Percentiles rank a stretch among this genome's conserved stretches.
phyloP scores from a whole-genome alignment of 2,329 filamentous ascomycete species.

The Aspergillus sp. region DNA sequence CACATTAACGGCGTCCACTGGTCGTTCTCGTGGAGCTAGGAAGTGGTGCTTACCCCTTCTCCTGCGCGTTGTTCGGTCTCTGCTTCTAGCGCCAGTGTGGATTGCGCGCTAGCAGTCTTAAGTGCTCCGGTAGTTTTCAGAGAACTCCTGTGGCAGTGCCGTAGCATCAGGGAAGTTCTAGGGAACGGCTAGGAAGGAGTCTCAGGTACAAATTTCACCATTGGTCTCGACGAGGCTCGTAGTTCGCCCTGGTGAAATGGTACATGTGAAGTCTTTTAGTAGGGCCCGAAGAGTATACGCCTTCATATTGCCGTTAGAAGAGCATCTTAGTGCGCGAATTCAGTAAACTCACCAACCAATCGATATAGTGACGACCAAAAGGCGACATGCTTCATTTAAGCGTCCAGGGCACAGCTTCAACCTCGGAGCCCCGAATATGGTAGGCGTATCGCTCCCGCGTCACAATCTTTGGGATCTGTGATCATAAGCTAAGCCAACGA shows the following conservation, averaged over 20 bases:
- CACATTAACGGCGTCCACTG: background rate
- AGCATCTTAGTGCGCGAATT: constrained; percentile 5
- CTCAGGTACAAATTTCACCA: background rate
- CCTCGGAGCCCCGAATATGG: background rate
- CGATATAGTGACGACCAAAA: constrained; percentile 1
- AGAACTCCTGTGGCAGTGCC: background rate
- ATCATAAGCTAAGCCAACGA: constrained; percentile 8
- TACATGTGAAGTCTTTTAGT: constrained; percentile 2
- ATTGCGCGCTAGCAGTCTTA: too few relatives aligned
- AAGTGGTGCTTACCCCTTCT: constrained; percentile 1
- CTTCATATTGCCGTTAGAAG: constrained; percentile 5
- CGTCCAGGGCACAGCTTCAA: constrained; percentile 8
- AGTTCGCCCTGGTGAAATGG: background rate
- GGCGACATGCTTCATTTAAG: constrained; percentile 6
- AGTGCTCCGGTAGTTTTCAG: background rate
- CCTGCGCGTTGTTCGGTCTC: background rate
- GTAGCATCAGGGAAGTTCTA: background rate
- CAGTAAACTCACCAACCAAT: constrained; percentile 3
- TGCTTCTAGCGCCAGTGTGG: background rate
- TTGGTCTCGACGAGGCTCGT: background rate
- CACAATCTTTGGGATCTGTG: background rate
- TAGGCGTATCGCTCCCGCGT: background rate
- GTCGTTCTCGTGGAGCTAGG: background rate
- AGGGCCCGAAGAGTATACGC: constrained; percentile 6
- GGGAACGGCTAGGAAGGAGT: background rate